These are phyloP conservation scores for Solanum neorickii DNA, from an alignment of 257 asterid genomes.

Conservation along the genomic window DNA sequence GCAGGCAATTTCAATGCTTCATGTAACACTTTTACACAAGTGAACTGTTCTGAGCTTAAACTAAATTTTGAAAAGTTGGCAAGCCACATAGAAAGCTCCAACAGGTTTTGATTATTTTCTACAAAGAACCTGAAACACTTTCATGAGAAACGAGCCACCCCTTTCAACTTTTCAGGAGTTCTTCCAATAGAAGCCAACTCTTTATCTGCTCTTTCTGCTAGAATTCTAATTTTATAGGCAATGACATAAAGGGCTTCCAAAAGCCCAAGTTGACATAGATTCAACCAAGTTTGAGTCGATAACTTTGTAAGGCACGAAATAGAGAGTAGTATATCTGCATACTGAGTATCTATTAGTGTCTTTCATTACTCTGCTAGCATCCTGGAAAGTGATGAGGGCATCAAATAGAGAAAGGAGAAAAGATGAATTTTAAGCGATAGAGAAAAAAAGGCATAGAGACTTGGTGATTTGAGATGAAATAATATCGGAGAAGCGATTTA, in stretches of 20 bases:
- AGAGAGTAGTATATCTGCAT: conserved; percentile 52
- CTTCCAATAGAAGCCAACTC: conserved; percentile 74
- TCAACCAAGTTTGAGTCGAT: conserved; percentile 57
- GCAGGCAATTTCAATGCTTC: conserved; percentile 89
- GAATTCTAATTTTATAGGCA: conserved; percentile 78
- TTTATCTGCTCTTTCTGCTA: conserved; percentile 79
- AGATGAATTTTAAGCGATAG: conserved; percentile 54
- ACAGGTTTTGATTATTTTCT: conserved; percentile 91
- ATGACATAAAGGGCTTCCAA: conserved; percentile 70
- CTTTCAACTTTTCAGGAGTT: conserved; percentile 18
- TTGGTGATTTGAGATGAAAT: conserved; percentile 66
- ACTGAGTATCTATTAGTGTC: conserved; percentile 68
- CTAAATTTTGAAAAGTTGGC: conserved; percentile 81
- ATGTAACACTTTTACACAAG: conserved; percentile 82
- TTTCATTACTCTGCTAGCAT: conserved; percentile 59
- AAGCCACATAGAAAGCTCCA: conserved; percentile 85
- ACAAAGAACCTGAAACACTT: conserved; percentile 89
- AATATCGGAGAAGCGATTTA: conserved; percentile 61
- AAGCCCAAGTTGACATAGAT: conserved; percentile 85
- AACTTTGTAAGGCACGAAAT: conserved; percentile 76
- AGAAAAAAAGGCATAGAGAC: conserved; percentile 55
- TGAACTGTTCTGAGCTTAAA: conserved; percentile 90
- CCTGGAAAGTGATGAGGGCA: conserved; percentile 85
- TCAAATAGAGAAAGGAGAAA: conserved; percentile 58
- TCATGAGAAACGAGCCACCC: conserved; percentile 92